Evolutionary conservation across 1,284 basidiomycete genomes (phyloP).

Genomic region (Boletus semigastroideus): DNA sequence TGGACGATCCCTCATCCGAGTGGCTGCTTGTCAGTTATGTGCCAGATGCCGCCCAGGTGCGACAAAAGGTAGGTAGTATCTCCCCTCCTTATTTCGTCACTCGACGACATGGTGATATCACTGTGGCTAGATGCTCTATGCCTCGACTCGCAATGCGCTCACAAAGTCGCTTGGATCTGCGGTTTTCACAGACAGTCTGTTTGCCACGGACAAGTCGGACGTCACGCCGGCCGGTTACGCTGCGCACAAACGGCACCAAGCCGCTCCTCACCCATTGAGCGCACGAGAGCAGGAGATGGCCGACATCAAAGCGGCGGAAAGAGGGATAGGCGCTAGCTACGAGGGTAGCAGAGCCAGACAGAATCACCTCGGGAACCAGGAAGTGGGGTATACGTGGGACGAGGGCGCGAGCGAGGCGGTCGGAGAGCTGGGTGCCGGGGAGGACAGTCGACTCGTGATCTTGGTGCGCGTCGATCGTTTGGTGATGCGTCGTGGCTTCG

Average conservation of each 20-base stretch:
- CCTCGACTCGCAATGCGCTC: slow-evolving; percentile 76
- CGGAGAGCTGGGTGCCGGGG: slow-evolving; percentile 49
- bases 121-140: slow-evolving; percentile 82
- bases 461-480: slow-evolving; percentile 50
- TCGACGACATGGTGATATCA: neutral
- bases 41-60: slow-evolving; percentile 70
- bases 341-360: slow-evolving; percentile 56
- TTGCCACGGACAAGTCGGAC: slow-evolving; percentile 77
- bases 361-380: slow-evolving; percentile 55
- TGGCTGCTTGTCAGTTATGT: slow-evolving; percentile 78
- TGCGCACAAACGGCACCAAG: slow-evolving; percentile 70
- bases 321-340: slow-evolving; percentile 48
- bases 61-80: slow-evolving; percentile 61
- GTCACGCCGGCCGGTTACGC: slow-evolving; percentile 66
- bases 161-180: slow-evolving; percentile 76
- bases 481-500: too few species aligned
- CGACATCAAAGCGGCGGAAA: slow-evolving; percentile 73
- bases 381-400: slow-evolving; percentile 62
- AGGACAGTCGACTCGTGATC: slow-evolving; percentile 56
- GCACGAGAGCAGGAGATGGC: slow-evolving; percentile 79
- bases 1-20: slow-evolving; percentile 57
- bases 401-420: slow-evolving; percentile 65
- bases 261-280: slow-evolving; percentile 79
- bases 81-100: too few species aligned
- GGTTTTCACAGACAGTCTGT: slow-evolving; percentile 76